These are phyloP conservation scores for Striga asiatica DNA, from an alignment of 257 asterid species.

Conservation along the genomic window DNA sequence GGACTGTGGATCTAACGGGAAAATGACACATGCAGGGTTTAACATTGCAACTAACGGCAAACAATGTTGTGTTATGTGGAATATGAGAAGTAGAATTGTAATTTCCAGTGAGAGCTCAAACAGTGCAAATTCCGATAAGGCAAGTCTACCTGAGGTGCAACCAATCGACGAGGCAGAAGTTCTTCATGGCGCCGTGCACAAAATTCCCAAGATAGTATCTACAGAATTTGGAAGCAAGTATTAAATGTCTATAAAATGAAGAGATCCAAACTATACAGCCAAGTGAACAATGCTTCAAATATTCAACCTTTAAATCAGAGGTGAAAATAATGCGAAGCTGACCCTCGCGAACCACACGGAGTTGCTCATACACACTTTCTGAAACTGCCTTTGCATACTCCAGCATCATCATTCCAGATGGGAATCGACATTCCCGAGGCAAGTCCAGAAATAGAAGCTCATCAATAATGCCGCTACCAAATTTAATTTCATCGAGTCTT, in stretches of 20 bases:
- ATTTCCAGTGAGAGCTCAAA: background rate
- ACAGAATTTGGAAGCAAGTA: slow-evolving; percentile 8
- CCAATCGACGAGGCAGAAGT: slow-evolving; percentile 85
- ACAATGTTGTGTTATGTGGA: background rate
- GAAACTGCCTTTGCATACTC: slow-evolving; percentile 92
- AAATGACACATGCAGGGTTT: no score
- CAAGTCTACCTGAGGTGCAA: slow-evolving; percentile 79
- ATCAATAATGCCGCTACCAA: slow-evolving; percentile 78
- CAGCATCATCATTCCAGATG: slow-evolving; percentile 92
- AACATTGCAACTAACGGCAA: background rate
- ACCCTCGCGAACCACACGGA: slow-evolving; percentile 96
- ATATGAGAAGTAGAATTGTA: background rate
- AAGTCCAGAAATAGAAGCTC: slow-evolving; percentile 93
- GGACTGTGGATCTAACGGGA: no score
- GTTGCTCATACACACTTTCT: slow-evolving; percentile 91
- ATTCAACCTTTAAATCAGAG: slow-evolving; percentile 82
- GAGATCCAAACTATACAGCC: slow-evolving; percentile 4
- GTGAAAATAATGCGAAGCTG: slow-evolving; percentile 86
- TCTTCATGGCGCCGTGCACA: slow-evolving; percentile 97
- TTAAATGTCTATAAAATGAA: slow-evolving; percentile 12
- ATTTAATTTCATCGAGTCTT: slow-evolving; percentile 90
- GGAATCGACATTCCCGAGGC: slow-evolving; percentile 81
- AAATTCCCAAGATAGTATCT: slow-evolving; percentile 95
- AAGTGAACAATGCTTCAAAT: background rate
- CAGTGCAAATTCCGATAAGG: background rate